phyloP scores from a whole-genome alignment of 805 yeast genomes.

The Geotrichum ghanense region DNA sequence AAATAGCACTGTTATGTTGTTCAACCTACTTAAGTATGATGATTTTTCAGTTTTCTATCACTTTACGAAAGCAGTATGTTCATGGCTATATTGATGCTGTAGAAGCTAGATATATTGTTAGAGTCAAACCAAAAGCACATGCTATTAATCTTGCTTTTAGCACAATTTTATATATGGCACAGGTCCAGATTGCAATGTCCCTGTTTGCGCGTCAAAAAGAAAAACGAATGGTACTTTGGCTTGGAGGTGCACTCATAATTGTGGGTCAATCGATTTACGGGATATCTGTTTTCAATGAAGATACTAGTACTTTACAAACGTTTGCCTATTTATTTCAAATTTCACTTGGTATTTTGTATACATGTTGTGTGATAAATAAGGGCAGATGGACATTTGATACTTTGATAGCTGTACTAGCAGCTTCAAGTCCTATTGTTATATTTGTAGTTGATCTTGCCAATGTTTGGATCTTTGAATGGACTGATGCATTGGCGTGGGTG shows the following conservation, averaged over 20 bases:
- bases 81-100: slow-evolving; percentile 31
- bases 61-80: slow-evolving; percentile 37
- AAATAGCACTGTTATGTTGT: slow-evolving; percentile 39
- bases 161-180: slow-evolving; percentile 45
- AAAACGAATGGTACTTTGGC: slow-evolving; percentile 46
- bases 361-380: slow-evolving; percentile 36
- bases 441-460: slow-evolving; percentile 69
- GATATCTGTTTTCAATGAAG: slow-evolving; percentile 40
- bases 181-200: slow-evolving; percentile 61
- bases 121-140: slow-evolving; percentile 31
- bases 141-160: slow-evolving; percentile 43
- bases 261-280: slow-evolving; percentile 62
- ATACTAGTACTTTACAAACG: slow-evolving; percentile 42
- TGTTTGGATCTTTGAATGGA: slow-evolving; percentile 59
- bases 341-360: slow-evolving; percentile 57
- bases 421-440: slow-evolving; percentile 53
- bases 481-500: slow-evolving; percentile 63
- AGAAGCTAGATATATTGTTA: slow-evolving; percentile 32
- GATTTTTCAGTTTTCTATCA: slow-evolving; percentile 36
- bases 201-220: slow-evolving; percentile 58
- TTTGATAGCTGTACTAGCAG: slow-evolving; percentile 39
- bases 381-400: slow-evolving; percentile 46
- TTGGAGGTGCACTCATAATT: slow-evolving; percentile 43
- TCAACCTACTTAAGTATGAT: slow-evolving; percentile 43
- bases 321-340: slow-evolving; percentile 65